phyloP scores from a whole-genome alignment of 768 basidiomycete species.

The Kwoniella shandongensis region DNA sequence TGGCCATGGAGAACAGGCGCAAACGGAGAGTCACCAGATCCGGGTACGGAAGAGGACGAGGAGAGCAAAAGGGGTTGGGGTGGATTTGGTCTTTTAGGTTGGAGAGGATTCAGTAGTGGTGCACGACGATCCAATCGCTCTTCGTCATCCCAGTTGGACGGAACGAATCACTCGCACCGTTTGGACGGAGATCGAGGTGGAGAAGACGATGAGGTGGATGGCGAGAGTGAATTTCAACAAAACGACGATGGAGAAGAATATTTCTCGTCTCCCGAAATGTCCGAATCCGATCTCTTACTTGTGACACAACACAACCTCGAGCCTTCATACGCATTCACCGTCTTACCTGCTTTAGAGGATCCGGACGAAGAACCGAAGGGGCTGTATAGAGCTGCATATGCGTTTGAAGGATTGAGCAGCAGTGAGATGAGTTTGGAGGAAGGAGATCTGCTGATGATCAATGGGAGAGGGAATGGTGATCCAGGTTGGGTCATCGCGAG shows the following conservation, averaged over 20 bases:
- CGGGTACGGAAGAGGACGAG: neutral
- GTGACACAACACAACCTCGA: neutral
- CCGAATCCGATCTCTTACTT: conserved; percentile 8
- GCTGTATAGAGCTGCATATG: conserved; percentile 37
- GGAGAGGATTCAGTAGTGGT: conserved; percentile 22
- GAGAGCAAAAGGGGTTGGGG: conserved; percentile 22
- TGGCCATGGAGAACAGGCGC: conserved; percentile 15
- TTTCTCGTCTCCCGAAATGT: conserved; percentile 9
- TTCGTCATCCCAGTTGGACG: neutral
- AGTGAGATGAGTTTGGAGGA: conserved; percentile 40
- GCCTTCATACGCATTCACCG: conserved; percentile 8
- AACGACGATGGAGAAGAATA: conserved; percentile 3
- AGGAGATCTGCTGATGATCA: conserved; percentile 40
- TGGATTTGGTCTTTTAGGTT: conserved; percentile 34
- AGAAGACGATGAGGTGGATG: conserved; percentile 19
- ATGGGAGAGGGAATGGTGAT: conserved; percentile 44
- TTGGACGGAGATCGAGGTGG: conserved; percentile 1
- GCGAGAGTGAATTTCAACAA: conserved; percentile 10
- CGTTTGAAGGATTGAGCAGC: conserved; percentile 37
- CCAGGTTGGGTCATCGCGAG: conserved; percentile 46
- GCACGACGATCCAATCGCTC: neutral
- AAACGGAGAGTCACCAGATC: conserved; percentile 4
- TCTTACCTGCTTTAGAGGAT: conserved; percentile 7
- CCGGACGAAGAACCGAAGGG: conserved; percentile 28
- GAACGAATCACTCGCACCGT: neutral